Conservation (phyloP, 2,329 filamentous ascomycete species). For the Venturia effusa region DNA sequence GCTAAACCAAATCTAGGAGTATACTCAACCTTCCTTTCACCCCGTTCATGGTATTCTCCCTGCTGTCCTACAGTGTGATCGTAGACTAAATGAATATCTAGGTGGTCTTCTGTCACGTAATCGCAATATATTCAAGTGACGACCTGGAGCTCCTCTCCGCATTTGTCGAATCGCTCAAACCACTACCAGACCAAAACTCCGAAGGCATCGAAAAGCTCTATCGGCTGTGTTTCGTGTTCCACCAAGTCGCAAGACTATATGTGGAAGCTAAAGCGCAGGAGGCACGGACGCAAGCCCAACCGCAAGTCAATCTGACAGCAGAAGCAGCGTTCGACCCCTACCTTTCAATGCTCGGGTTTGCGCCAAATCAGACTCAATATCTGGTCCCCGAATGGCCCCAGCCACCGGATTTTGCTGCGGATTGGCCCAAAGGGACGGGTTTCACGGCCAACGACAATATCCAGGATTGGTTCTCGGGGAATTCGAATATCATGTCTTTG, state of each 20-base stretch:
- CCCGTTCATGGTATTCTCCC: slow-evolving; percentile 39
- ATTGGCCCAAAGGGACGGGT: slow-evolving; percentile 17
- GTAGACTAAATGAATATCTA: background rate
- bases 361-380: slow-evolving; percentile 26
- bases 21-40: slow-evolving; percentile 36
- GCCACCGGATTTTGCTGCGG: slow-evolving; percentile 21
- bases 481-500: slow-evolving; percentile 52
- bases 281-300: slow-evolving; percentile 18
- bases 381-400: slow-evolving; percentile 8
- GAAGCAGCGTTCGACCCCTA: slow-evolving; percentile 52
- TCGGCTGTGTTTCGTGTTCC: slow-evolving; percentile 51
- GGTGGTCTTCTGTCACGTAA: background rate
- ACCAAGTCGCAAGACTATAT: slow-evolving; percentile 50
- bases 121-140: background rate
- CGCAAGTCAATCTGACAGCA: slow-evolving; percentile 25
- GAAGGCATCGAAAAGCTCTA: slow-evolving; percentile 51
- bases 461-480: slow-evolving; percentile 57
- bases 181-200: slow-evolving; percentile 23
- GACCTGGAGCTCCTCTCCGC: slow-evolving; percentile 29
- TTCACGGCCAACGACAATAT: slow-evolving; percentile 20
- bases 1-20: slow-evolving; percentile 18
- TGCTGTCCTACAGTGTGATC: background rate
- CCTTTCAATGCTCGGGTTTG: slow-evolving; percentile 51
- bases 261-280: slow-evolving; percentile 47
- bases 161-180: background rate